Conservation (phyloP, 2,329 filamentous ascomycete species). For the Polytolypa hystricis region DNA sequence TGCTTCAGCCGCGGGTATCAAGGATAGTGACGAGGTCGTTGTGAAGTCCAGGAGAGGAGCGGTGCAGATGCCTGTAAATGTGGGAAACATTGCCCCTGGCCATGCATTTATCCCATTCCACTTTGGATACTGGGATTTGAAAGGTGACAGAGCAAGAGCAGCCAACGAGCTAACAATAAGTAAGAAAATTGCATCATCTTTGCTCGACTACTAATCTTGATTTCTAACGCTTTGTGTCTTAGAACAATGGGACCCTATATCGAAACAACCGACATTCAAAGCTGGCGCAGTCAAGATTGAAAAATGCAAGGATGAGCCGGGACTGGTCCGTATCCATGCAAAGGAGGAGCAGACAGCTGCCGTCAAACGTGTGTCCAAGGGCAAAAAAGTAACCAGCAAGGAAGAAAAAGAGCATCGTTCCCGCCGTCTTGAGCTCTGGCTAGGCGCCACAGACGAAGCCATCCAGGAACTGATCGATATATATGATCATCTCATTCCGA, state of each 20-base stretch:
- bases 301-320: constrained; percentile 16
- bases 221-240: too few species aligned
- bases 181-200: too few species aligned
- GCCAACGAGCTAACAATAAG: constrained; percentile 29
- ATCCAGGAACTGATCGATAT: constrained; percentile 16
- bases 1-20: constrained; percentile 16
- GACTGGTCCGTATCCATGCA: constrained; percentile 9
- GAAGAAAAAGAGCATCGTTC: constrained; percentile 12
- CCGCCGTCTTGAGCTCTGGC: constrained; percentile 23
- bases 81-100: constrained; percentile 20
- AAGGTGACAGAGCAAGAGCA: constrained; percentile 22
- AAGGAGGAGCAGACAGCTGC: constrained; percentile 18
- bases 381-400: constrained; percentile 3
- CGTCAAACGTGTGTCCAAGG: constrained; percentile 10
- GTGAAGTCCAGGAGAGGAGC: constrained; percentile 21
- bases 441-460: constrained; percentile 23
- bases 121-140: constrained; percentile 27
- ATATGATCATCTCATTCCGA: constrained; percentile 17
- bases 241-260: constrained; percentile 27
- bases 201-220: too few species aligned
- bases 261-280: constrained; percentile 30
- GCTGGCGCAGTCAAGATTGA: constrained; percentile 25
- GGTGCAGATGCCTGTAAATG: constrained; percentile 20
- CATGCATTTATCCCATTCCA: constrained; percentile 32
- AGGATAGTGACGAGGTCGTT: constrained; percentile 22